Base-by-base conservation (phyloP, 2,329 filamentous ascomycete genomes). In the Rhinocladiella mackenziei region DNA sequence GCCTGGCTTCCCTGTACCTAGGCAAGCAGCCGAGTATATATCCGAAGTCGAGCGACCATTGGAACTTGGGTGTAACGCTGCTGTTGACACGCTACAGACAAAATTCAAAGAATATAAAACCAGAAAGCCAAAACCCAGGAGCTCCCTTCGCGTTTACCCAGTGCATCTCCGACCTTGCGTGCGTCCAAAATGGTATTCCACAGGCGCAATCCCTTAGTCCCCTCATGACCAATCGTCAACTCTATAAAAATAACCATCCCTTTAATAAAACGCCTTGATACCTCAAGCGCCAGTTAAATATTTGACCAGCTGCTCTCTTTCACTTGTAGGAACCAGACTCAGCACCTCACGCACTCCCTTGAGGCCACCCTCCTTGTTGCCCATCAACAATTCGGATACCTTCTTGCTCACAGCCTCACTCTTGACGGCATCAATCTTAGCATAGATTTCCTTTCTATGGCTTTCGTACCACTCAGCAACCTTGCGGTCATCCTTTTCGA, bases 391-490 rank as follows among this genome's bases (percentile, higher is more conserved):
- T 39, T 81, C 77, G 5, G 87, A 83, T 56, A 88, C 78, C 58
- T 87, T 81, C 44, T 75, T 73, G 4, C 81, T 78, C 19, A 85
- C 75, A 30, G 80, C 77, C 49, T 95, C 86, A 4, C 78, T 76
- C 77, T 88, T 92, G 60, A 97, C 74, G 9, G 74, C 70, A 65
- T 96, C 89, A 19, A 97, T 80, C 78, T 92, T 94, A 52, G 84
- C 78, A 52, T 84, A 77, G 38, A 98, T 81, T 29, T 73, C 71
- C 74, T 91, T 87, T 62, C 87, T 77, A 72, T 97, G 92, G 71
- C 91, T 83, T 75, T 98, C 92, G 64, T 96, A 97, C 92, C 92
- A 98, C 58, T 83, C 77, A 3, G 89, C 87, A 19, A 96, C 92
- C 56, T 81, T 83, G 58, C 80, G 80, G 65, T 98, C 92, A 52